phyloP scores from a whole-genome alignment of 1,139 yeast species.

The Saccharomyces hybrid region DNA sequence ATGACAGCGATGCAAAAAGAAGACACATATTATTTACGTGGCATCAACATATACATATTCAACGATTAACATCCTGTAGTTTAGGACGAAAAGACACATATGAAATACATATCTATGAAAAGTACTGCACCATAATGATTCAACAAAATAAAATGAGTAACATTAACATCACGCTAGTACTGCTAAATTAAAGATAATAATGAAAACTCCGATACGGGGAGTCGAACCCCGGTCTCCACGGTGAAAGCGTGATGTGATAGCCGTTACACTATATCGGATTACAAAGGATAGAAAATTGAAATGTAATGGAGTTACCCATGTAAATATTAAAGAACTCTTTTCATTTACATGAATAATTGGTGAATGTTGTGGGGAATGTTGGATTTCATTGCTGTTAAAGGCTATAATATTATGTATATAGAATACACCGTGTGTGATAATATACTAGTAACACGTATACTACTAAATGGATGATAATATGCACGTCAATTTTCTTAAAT shows the following conservation, averaged over 20 bases:
- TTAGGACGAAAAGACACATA: background rate
- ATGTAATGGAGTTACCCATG: background rate
- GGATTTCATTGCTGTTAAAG: no score
- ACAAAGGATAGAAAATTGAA: background rate
- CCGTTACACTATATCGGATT: constrained; percentile 27
- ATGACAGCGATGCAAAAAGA: background rate
- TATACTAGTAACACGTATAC: no score
- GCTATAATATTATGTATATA: no score
- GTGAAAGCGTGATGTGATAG: constrained; percentile 28
- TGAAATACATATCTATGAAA: no score
- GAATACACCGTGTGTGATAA: background rate
- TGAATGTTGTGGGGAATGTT: no score
- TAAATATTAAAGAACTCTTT: no score
- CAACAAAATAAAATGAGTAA: background rate
- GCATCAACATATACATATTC: background rate
- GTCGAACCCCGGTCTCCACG: constrained; percentile 29
- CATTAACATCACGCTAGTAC: background rate
- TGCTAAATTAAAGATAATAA: background rate
- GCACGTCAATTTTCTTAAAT: no score
- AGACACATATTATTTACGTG: background rate
- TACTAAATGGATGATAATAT: no score
- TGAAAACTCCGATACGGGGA: constrained; percentile 24
- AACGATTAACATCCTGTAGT: background rate
- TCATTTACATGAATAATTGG: no score
- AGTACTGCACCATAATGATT: no score